These are phyloP conservation scores for Adansonia madagascariensis DNA, from an alignment of 441 rosid species.

Conservation along the genomic window DNA sequence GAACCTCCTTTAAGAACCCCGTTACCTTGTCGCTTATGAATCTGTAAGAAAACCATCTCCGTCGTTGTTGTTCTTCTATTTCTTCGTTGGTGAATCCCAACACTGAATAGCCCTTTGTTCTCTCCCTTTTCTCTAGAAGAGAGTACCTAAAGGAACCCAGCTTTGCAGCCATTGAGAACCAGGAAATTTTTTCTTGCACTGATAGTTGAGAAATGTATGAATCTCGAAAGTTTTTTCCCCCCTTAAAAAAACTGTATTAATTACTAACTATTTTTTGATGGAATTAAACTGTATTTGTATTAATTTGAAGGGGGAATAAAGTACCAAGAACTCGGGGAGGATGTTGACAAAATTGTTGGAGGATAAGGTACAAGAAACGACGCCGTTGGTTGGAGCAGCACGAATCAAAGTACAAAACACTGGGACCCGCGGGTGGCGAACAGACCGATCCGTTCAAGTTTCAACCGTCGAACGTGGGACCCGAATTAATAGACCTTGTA, in stretches of 20 bases:
- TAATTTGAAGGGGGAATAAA: background rate
- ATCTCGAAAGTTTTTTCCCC: background rate
- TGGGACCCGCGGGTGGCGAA: background rate
- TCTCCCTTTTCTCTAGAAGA: slow-evolving; percentile 45
- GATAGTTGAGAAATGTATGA: background rate
- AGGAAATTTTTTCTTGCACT: background rate
- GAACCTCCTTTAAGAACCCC: slow-evolving; percentile 25
- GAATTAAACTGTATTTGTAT: background rate
- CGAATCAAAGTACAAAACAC: background rate
- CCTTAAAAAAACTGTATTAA: background rate
- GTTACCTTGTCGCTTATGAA: slow-evolving; percentile 31
- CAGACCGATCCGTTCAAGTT: background rate
- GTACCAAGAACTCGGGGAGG: background rate
- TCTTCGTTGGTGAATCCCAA: slow-evolving; percentile 33
- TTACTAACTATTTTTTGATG: background rate
- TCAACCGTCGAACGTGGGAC: background rate
- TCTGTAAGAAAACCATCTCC: slow-evolving; percentile 39
- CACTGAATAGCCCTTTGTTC: slow-evolving; percentile 44
- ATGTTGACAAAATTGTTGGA: background rate
- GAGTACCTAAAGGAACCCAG: slow-evolving; percentile 52
- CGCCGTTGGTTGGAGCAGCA: background rate
- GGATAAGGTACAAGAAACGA: background rate
- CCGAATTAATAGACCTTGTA: background rate
- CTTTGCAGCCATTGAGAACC: slow-evolving; percentile 47
- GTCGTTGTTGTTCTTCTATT: slow-evolving; percentile 18